Base-by-base conservation (phyloP, 1,284 basidiomycete species). In the Apiotrichum brassicae region DNA sequence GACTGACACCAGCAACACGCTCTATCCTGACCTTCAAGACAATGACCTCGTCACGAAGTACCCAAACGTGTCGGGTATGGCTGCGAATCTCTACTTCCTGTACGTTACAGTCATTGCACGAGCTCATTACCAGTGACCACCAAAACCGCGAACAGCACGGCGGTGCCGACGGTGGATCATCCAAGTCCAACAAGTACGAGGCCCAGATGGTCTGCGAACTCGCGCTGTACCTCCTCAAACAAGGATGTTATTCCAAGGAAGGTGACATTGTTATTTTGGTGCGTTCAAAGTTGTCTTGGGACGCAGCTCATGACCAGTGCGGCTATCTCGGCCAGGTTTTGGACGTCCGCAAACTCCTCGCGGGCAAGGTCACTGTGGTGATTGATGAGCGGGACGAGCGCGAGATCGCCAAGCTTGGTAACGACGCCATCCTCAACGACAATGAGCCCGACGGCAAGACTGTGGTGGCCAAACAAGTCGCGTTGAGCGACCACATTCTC, bases 201-300 rank as follows among this genome's bases (percentile, higher is more conserved):
- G 83, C 83, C 6, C 61, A 73, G 6, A 84, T 86, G 81, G 82
- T 83, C 44, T 76, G 77, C 39, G 84, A 85, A 54, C 74, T 87
- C 1, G 83, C 86, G 2, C 62, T 83, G 3, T 82, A 87, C 61
- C 74, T 87, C 4, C 36, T 56, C 40, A 82, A 79, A 35, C 81
- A 83, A 69, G 80, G 81, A 0, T 75, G 71, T 35, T 83, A 82
- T 58, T 77, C 76, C 1, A 62, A 75, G 9, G 78, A 81, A 30
- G 84, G 84, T 2, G 82, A 85, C 54, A 85, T 87, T 32, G 84
- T 82, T 8, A 81, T 87, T 8, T 69, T 87, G 11, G 54, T 56
- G n/a, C 32, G 56, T 45, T 11, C 5, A 12, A 7, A 4, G 12
- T 11, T 16, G 12, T 5, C 1, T 16, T 5, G 5, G 8, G 2